A percentile compares a stretch with the other conserved stretches of the same genome.
Conservation (phyloP, 2,329 filamentous ascomycete species). For the Cladosporium cucumerinum region DNA sequence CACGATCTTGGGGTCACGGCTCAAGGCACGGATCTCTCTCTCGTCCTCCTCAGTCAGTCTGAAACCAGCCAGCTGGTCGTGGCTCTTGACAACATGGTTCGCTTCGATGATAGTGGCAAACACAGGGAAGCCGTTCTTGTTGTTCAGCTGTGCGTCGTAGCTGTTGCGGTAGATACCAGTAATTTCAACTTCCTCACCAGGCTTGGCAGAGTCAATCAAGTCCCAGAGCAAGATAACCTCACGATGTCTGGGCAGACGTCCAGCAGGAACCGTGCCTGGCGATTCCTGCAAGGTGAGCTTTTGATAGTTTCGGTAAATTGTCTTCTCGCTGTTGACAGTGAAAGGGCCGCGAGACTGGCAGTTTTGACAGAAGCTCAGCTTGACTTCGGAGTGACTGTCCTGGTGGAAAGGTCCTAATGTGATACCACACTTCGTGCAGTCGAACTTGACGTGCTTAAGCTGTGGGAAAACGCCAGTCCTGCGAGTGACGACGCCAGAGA, state of each 20-base stretch:
- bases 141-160: slow-evolving; percentile 95
- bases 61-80: slow-evolving; percentile 96
- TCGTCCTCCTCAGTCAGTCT: slow-evolving; percentile 93
- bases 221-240: slow-evolving; percentile 97
- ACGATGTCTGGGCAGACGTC: slow-evolving; percentile 85
- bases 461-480: slow-evolving; percentile 95
- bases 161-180: slow-evolving; percentile 98
- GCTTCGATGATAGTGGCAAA: slow-evolving; percentile 97
- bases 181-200: slow-evolving; percentile 94
- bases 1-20: slow-evolving; percentile 83
- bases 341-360: slow-evolving; percentile 95
- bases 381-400: slow-evolving; percentile 93
- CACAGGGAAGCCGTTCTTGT: slow-evolving; percentile 96
- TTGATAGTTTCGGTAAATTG: slow-evolving; percentile 97
- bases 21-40: slow-evolving; percentile 80
- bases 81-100: slow-evolving; percentile 94
- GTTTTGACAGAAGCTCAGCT: slow-evolving; percentile 92
- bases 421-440: slow-evolving; percentile 87
- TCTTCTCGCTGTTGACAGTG: slow-evolving; percentile 93
- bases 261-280: slow-evolving; percentile 91
- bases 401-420: slow-evolving; percentile 96
- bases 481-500: slow-evolving; percentile 91
- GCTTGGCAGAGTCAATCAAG: slow-evolving; percentile 93
- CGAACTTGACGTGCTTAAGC: slow-evolving; percentile 97
- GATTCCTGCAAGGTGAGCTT: slow-evolving; percentile 97